phyloP scores from a whole-genome alignment of 371 early-diverging fungal species.

The Massospora cicadina region DNA sequence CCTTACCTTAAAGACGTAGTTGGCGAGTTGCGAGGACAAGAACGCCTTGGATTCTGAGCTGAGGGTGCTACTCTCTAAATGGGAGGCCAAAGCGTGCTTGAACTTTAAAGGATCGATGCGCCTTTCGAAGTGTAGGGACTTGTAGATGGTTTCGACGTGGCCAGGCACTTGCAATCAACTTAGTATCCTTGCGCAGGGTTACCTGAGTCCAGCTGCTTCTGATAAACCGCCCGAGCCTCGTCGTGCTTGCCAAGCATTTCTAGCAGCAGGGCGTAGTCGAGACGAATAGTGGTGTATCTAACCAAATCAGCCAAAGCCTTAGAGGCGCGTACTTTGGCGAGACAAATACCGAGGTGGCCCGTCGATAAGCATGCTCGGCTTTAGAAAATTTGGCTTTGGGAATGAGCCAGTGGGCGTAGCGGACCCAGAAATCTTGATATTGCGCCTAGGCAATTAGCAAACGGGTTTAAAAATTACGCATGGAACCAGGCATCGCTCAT shows the following conservation, averaged over 20 bases:
- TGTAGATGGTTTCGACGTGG: not conserved
- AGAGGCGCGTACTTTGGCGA: not conserved
- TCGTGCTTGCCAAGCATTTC: not conserved
- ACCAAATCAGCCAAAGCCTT: not conserved
- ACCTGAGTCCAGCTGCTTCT: not conserved
- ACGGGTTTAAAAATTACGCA: constrained; percentile 24
- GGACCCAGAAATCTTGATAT: not conserved
- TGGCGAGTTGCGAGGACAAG: not conserved
- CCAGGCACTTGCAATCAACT: not conserved
- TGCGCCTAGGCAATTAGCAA: not conserved
- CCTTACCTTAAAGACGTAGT: not conserved
- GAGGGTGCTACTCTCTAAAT: not conserved
- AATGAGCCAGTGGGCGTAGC: not conserved
- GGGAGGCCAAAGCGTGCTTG: not conserved
- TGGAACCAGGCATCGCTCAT: constrained; percentile 50
- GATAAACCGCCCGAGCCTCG: not conserved
- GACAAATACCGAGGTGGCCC: not conserved
- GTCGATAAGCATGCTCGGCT: not conserved
- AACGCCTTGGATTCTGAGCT: not conserved
- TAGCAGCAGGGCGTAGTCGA: not conserved
- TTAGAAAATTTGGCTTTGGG: not conserved
- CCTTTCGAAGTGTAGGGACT: not conserved
- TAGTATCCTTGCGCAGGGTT: too few relatives aligned
- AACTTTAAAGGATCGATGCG: not conserved
- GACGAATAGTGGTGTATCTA: not conserved